These are phyloP conservation scores for Arthroderma uncinatum DNA, from an alignment of 2,329 filamentous ascomycete species.

Conservation along the genomic window DNA sequence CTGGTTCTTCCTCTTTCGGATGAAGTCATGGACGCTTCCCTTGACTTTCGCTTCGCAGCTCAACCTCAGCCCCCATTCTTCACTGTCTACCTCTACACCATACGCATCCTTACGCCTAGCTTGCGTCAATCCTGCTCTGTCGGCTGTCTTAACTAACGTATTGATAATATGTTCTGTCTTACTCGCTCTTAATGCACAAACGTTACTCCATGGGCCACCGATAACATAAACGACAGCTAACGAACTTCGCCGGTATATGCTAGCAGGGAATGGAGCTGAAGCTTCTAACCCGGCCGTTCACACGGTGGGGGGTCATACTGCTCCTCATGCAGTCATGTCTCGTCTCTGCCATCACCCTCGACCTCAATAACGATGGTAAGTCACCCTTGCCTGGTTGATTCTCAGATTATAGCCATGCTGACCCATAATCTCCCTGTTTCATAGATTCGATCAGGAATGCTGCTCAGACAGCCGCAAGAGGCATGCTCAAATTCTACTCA, in stretches of 20 bases:
- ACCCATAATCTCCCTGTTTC: neutral
- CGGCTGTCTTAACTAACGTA: no score
- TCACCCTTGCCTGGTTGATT: neutral
- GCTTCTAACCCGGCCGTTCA: neutral
- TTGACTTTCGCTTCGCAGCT: neutral
- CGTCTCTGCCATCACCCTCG: constrained; percentile 9
- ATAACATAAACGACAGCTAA: neutral
- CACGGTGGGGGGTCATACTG: neutral
- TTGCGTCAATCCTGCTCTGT: no score
- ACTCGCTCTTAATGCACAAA: neutral
- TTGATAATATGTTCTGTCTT: no score
- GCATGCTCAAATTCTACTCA: constrained; percentile 27
- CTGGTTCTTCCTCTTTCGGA: neutral
- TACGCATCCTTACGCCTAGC: no score
- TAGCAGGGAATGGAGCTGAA: neutral
- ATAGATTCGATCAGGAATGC: constrained; percentile 26
- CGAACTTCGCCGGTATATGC: neutral
- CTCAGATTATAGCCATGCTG: neutral
- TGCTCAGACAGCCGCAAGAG: constrained; percentile 24
- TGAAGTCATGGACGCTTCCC: neutral
- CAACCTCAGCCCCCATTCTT: constrained; percentile 6
- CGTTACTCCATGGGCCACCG: neutral
- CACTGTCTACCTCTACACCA: neutral
- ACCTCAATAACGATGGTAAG: constrained; percentile 13
- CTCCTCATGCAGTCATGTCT: neutral